phyloP scores from a whole-genome alignment of 2,329 filamentous ascomycete genomes.

The Colletotrichum sp. region DNA sequence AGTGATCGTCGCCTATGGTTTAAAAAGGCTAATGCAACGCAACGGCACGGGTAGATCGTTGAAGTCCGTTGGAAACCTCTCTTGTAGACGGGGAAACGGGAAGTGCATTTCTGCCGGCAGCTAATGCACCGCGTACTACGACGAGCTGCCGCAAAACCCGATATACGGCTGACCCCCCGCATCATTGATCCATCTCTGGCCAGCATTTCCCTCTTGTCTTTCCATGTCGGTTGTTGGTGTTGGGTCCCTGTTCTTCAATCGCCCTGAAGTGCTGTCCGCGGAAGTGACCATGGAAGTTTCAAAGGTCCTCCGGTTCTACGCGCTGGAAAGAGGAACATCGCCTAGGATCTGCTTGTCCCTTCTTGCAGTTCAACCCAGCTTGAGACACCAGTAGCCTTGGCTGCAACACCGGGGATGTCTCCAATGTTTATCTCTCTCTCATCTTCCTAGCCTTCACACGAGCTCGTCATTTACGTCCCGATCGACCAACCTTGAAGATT shows the following conservation, averaged over 20 bases:
- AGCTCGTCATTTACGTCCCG: too few relatives aligned
- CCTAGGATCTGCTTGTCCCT: fast-evolving
- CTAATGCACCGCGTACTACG: background rate
- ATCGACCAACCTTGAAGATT: too few relatives aligned
- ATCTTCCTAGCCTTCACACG: fast-evolving
- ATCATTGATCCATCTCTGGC: background rate
- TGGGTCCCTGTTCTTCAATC: too few relatives aligned
- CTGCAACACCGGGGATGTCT: fast-evolving
- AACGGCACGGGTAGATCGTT: background rate
- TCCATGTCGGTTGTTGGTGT: too few relatives aligned
- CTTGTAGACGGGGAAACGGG: background rate
- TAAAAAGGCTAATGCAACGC: background rate
- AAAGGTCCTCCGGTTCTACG: too few relatives aligned
- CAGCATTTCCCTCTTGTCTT: too few relatives aligned
- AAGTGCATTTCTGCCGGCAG: background rate
- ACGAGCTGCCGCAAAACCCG: background rate
- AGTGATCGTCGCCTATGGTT: background rate
- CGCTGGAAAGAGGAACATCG: too few relatives aligned
- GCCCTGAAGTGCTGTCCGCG: background rate
- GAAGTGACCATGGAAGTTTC: background rate
- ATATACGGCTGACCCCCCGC: background rate
- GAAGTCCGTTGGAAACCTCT: background rate
- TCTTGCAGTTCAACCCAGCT: background rate
- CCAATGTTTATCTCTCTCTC: fast-evolving
- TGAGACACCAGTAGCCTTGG: too few relatives aligned